Evolutionary conservation across 495 filamentous ascomycete species (phyloP).

Genomic region (Physcia stellaris): DNA sequence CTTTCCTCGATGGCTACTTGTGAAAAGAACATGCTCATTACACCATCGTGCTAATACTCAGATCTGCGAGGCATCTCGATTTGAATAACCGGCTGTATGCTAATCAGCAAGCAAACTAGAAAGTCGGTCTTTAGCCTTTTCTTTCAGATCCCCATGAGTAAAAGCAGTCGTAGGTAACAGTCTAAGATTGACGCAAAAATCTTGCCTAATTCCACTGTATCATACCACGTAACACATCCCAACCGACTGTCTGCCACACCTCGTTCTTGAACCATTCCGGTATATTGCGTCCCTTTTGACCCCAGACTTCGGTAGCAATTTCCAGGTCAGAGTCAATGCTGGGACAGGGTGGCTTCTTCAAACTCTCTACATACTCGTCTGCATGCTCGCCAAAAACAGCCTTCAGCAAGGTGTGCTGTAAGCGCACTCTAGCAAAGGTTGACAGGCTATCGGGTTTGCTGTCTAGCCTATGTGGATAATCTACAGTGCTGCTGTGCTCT

Average conservation of each 20-base stretch:
- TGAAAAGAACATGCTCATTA: no score
- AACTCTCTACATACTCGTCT: not conserved
- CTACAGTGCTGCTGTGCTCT: not conserved
- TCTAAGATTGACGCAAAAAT: no score
- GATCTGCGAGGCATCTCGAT: no score
- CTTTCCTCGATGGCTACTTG: no score
- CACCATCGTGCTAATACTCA: no score
- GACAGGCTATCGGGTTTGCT: not conserved
- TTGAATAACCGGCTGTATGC: no score
- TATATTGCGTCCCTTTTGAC: not conserved
- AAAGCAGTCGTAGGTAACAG: no score
- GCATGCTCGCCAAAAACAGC: not conserved
- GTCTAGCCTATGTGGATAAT: not conserved
- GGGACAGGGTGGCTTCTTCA: not conserved
- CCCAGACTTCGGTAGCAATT: not conserved
- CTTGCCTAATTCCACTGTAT: not conserved
- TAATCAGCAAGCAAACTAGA: no score
- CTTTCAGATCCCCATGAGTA: no score
- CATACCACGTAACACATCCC: not conserved
- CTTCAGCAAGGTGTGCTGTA: not conserved
- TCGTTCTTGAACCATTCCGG: conserved; percentile 1
- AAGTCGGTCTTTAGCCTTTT: no score
- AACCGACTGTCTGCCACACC: conserved; percentile 4
- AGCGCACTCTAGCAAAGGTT: not conserved
- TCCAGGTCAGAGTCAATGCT: not conserved